Evolutionary conservation across 106 monocot species (phyloP).

Genomic region (Allium sativum): DNA sequence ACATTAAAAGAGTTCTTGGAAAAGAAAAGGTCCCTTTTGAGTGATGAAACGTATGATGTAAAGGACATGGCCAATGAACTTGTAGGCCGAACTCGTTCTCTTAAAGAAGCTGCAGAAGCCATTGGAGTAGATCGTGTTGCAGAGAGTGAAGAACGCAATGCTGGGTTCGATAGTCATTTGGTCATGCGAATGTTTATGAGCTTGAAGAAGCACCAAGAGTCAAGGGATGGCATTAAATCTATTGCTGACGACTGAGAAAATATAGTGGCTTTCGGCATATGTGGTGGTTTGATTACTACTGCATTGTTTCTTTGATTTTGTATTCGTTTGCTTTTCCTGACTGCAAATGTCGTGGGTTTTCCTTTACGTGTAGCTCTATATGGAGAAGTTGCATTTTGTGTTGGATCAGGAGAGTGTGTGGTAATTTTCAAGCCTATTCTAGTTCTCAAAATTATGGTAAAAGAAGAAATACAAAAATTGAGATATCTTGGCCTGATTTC

Average conservation of each 20-base stretch:
- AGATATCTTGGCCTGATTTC: too few species aligned
- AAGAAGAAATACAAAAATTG: too few species aligned
- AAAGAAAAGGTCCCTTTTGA: constrained; percentile 10
- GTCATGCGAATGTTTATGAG: constrained; percentile 9
- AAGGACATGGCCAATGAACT: constrained; percentile 24
- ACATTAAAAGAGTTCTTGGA: constrained; percentile 13
- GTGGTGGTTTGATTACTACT: too few species aligned
- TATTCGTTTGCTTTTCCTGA: too few species aligned
- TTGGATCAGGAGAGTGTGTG: too few species aligned
- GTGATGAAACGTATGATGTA: constrained; percentile 18
- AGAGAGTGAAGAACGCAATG: constrained; percentile 19
- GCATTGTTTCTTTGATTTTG: too few species aligned
- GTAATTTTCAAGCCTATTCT: too few species aligned
- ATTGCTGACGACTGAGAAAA: neutral
- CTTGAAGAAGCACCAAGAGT: neutral
- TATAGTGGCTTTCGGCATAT: too few species aligned
- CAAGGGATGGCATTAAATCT: neutral
- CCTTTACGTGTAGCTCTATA: too few species aligned
- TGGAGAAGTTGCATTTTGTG: too few species aligned
- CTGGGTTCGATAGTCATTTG: constrained; percentile 27
- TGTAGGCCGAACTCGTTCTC: constrained; percentile 16
- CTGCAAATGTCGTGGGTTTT: too few species aligned
- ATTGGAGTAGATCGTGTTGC: constrained; percentile 12
- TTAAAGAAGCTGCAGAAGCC: constrained; percentile 17
- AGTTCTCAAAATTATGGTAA: too few species aligned